Evolutionary conservation across 2,329 filamentous ascomycete genomes (phyloP), one percentile per base, ranked within the genome.

Genomic region (Colletotrichum limetticola): DNA sequence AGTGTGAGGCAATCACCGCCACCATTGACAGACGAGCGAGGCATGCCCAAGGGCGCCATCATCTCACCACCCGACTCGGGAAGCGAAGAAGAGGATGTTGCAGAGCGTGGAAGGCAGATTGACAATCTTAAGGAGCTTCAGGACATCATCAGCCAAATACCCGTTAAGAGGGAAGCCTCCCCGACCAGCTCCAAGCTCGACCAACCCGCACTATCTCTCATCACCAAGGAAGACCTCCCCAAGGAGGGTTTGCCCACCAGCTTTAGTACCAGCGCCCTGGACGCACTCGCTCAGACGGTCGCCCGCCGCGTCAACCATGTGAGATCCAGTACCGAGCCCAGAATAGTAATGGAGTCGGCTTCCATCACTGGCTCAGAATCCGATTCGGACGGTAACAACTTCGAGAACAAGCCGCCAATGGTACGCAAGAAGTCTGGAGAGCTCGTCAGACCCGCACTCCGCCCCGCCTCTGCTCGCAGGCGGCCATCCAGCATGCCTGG

Each of bases 391-490:
- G 84, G 91, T 82, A 72, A 56, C 66, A 84, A 92, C 68, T 78
- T 89, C 74, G 82, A 80, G 75, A 87, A 85, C 78, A 97, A 97
- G 84, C 95, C 95, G n/a, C 91, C 92, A 66, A 97, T 98, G 91
- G 92, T 99, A 12, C 92, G 97, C 78, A 99, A 99, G 86, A 99
- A 99, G 88, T 98, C 97, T 52, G 97, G 97, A 42, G 97, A 99
- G 84, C 89, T 99, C 46, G 97, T 99, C 71, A 92, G 97, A 78
- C 97, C 97, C 14, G 97, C 97, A 24, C 89, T 99, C 64, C 92
- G 97, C 63, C 91, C 93, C 52, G 87, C 94, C 14, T 94, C 93
- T n/a, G 52, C 52, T 32, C 90, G 90, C 76, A 89, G 94, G 76
- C 91, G 97, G 71, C 96, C 96, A 1, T 97, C 94, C 4, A 98